Conservation (phyloP, 106 monocot genomes). For the Dendrobium catenatum region DNA sequence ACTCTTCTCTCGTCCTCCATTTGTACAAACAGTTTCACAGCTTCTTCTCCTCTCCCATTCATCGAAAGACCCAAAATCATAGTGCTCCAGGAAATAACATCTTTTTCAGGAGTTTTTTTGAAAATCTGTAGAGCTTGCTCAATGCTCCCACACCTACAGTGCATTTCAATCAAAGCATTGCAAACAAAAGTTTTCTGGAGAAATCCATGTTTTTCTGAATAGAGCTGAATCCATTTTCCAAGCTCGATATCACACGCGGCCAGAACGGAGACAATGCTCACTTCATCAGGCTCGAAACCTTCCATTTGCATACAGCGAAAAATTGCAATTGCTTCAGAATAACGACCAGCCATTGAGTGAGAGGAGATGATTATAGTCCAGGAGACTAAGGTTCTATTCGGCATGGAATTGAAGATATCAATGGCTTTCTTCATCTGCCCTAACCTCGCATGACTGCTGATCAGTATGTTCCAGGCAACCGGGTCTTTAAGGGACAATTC, state of each 20-base stretch:
- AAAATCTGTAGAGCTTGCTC: constrained; percentile 36
- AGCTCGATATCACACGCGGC: constrained; percentile 77
- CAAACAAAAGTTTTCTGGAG: constrained; percentile 32
- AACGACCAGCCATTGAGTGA: constrained; percentile 40
- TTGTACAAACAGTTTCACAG: constrained; percentile 37
- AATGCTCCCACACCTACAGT: constrained; percentile 42
- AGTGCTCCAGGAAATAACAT: constrained; percentile 66
- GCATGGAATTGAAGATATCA: constrained; percentile 58
- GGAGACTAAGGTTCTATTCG: constrained; percentile 39
- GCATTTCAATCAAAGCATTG: constrained; percentile 75
- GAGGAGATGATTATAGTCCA: constrained; percentile 76
- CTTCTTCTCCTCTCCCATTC: constrained; percentile 35
- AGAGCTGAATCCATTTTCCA: constrained; percentile 75
- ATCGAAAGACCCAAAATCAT: constrained; percentile 49
- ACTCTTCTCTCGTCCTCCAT: constrained; percentile 20
- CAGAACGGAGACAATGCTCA: constrained; percentile 61
- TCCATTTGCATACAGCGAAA: constrained; percentile 62
- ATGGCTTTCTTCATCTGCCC: constrained; percentile 36
- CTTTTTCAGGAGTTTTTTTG: constrained; percentile 23
- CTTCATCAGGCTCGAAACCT: constrained; percentile 43
- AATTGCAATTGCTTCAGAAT: constrained; percentile 41
- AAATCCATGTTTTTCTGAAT: constrained; percentile 31
- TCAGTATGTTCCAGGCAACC: not conserved
- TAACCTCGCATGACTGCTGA: constrained; percentile 8
- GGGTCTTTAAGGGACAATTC: not conserved